Evolutionary conservation across 139 green algal species (phyloP), one percentile per base, ranked within the genome.

Genomic region (Trebouxia sp.): DNA sequence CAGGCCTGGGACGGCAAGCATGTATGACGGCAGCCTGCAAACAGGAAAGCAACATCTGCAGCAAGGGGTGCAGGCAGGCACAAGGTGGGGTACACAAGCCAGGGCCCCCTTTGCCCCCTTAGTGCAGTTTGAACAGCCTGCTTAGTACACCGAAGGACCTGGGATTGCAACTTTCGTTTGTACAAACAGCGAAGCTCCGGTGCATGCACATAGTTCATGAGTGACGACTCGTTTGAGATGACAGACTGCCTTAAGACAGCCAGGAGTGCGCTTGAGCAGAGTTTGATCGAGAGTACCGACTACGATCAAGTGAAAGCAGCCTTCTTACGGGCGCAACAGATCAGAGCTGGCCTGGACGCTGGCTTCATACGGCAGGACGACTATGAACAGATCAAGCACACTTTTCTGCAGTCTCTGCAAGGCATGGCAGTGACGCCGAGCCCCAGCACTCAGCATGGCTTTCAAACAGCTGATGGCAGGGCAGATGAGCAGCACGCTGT

Each of bases 271-370:
- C 83, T 97, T 30, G 87, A 95, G 38, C 85, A 95, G 37, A 90
- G 84, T 6, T 84, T 98, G 0, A 86, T 98, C 9, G 88, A 85
- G 1, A 80, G 90, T 38, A 81, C 84, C 7, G 94, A 98, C 81
- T 97, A 92, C 35, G 83, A 89, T 26, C 69, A 80, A 2, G 90
- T 97, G 7, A 97, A 97, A 78, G 79, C 82, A 43, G 89, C 90
- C 0, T 98, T 97, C 77, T 72, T 97, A 26, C 83, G 86, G 17
- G 92, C 93, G 0, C 94, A 97, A 85, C 89, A 94, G 72, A 91
- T 97, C 69, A 95, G 95, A 62, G 89, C 93, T 26, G 91, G 88
- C 24, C 65, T 94, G 10, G 90, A 82, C 39, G 85, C 85, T 22
- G 93, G 93, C 30, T 92, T 97, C 55, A 90, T 97, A 39, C 77